Percentiles rank a stretch among this genome's conserved stretches.
Conservation (phyloP, 2,329 filamentous ascomycete genomes). For the Epichloe sp. region DNA sequence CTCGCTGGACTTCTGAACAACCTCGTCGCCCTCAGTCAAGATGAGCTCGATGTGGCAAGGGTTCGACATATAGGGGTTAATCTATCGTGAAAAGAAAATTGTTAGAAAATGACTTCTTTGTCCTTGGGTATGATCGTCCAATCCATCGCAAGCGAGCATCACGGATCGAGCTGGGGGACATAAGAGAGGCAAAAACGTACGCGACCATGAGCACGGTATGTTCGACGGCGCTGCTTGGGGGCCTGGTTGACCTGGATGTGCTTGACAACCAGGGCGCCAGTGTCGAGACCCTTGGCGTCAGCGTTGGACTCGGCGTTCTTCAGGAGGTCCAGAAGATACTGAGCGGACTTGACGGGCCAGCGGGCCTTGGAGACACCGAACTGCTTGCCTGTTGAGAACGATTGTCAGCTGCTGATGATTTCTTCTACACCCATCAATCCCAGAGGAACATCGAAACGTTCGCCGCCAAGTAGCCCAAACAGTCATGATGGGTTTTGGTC, state of each 20-base stretch:
- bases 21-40: constrained; percentile 94
- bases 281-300: constrained; percentile 94
- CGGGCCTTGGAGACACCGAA: constrained; percentile 96
- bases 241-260: constrained; percentile 99
- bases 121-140: neutral
- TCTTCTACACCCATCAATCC: neutral
- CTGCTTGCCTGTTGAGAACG: constrained; percentile 67
- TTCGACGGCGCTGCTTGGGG: constrained; percentile 96
- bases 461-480: neutral
- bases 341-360: constrained; percentile 98
- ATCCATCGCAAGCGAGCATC: neutral
- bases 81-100: constrained; percentile 38
- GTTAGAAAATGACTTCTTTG: constrained; percentile 12
- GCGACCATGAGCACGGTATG: constrained; percentile 99
- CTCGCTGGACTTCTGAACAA: constrained; percentile 90
- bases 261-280: constrained; percentile 94
- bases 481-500: neutral
- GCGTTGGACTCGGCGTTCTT: constrained; percentile 97
- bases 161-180: neutral
- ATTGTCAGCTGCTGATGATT: constrained; percentile 12
- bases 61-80: constrained; percentile 99
- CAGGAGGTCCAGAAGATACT: constrained; percentile 93
- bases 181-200: constrained; percentile 46
- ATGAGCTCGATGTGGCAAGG: constrained; percentile 99
- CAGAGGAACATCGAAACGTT: neutral